Percentiles rank a stretch among this genome's conserved stretches.
phyloP scores from a whole-genome alignment of 805 yeast species.

The Zygosaccharomyces bisporus region DNA sequence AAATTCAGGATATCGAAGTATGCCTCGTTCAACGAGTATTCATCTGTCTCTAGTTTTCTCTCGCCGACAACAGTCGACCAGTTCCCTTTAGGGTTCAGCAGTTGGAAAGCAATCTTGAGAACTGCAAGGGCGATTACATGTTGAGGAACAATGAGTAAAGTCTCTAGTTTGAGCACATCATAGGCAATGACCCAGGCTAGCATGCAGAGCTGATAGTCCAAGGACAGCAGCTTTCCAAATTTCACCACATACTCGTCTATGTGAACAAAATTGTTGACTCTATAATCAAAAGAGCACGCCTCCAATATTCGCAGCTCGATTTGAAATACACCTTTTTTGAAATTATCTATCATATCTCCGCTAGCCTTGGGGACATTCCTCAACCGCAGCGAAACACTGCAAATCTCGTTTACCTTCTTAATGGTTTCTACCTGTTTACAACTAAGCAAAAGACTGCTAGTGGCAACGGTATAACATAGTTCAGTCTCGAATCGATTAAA shows the following conservation, averaged over 20 bases:
- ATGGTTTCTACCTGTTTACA: conserved; percentile 81
- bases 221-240: conserved; percentile 46
- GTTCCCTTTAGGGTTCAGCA: conserved; percentile 32
- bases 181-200: conserved; percentile 73
- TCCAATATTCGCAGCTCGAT: conserved; percentile 74
- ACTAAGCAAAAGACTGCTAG: conserved; percentile 66
- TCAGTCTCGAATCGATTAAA: conserved; percentile 57
- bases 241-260: conserved; percentile 66
- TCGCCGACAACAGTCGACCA: conserved; percentile 23
- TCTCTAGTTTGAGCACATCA: conserved; percentile 68
- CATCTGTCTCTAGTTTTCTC: conserved; percentile 33
- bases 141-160: conserved; percentile 65
- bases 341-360: conserved; percentile 45
- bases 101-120: conserved; percentile 54
- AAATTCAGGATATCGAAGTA: conserved; percentile 56
- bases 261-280: conserved; percentile 47
- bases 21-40: conserved; percentile 42
- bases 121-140: conserved; percentile 71
- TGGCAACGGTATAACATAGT: conserved; percentile 58
- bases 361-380: conserved; percentile 28
- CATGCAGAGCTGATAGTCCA: conserved; percentile 47
- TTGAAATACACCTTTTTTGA: conserved; percentile 52
- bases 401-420: conserved; percentile 64
- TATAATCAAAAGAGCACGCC: conserved; percentile 73
- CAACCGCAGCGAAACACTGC: conserved; percentile 38